These are phyloP conservation scores for Cornus florida DNA, from an alignment of 148 eudicot genomes.

Conservation along the genomic window DNA sequence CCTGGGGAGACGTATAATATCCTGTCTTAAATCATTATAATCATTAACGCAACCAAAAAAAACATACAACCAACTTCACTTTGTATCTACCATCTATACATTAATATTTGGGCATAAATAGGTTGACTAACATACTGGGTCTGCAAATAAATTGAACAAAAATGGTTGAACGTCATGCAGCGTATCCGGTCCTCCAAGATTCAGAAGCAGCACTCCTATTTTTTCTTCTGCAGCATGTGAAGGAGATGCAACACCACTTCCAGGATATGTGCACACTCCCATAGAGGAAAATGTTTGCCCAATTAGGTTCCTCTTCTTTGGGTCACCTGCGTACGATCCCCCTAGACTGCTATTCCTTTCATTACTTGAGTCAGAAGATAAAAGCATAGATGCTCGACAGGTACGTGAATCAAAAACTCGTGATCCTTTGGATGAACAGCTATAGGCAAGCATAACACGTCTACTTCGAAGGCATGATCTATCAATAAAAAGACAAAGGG, in stretches of 20 bases:
- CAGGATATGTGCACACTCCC: conserved; percentile 43
- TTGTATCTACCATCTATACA: background rate
- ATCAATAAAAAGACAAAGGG: conserved; percentile 3
- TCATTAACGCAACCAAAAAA: background rate
- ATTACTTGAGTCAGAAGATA: conserved; percentile 24
- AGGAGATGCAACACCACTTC: conserved; percentile 36
- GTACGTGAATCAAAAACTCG: conserved; percentile 16
- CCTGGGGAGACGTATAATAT: conserved; percentile 91
- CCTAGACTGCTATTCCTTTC: conserved; percentile 13
- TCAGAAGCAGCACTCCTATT: conserved; percentile 89
- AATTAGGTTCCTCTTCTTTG: conserved; percentile 29
- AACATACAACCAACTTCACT: conserved; percentile 3
- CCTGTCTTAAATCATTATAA: conserved; percentile 45
- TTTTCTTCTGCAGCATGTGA: conserved; percentile 67
- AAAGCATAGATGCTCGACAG: conserved; percentile 15
- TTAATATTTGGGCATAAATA: conserved; percentile 1
- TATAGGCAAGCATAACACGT: conserved; percentile 5
- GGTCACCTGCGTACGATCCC: conserved; percentile 24
- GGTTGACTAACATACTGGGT: conserved; percentile 62
- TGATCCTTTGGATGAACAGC: conserved; percentile 22
- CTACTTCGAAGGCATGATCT: conserved; percentile 32
- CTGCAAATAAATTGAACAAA: conserved; percentile 91
- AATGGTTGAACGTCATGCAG: conserved; percentile 95
- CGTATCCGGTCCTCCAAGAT: conserved; percentile 95
- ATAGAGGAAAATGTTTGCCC: conserved; percentile 44